A percentile compares a stretch with the other conserved stretches of the same genome.
phyloP scores from a whole-genome alignment of 1,139 yeast species.

The Kurtzmaniella quercitrusa region DNA sequence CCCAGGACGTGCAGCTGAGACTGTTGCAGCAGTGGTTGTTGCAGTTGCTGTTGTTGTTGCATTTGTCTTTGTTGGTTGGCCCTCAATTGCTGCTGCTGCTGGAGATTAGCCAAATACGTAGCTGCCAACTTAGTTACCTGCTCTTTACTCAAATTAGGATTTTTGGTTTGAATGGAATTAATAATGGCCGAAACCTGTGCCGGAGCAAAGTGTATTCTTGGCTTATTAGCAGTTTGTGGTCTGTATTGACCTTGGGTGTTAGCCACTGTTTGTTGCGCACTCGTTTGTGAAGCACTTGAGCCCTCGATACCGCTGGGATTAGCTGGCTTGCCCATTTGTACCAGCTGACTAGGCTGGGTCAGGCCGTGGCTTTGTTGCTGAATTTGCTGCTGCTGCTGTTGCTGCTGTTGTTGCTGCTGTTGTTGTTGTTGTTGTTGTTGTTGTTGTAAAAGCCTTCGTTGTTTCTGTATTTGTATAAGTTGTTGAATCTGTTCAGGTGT shows the following conservation, averaged over 20 bases:
- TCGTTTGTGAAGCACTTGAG: not conserved
- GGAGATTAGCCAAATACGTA: conserved; percentile 58
- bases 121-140: conserved; percentile 74
- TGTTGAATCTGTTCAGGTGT: conserved; percentile 56
- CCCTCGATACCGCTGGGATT: not conserved
- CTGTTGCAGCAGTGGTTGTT: conserved; percentile 15
- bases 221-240: conserved; percentile 20
- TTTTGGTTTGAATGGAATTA: conserved; percentile 63
- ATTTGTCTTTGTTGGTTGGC: conserved; percentile 14
- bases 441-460: conserved; percentile 46
- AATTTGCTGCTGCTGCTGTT: conserved; percentile 13
- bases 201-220: conserved; percentile 48
- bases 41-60: conserved; percentile 14
- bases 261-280: not conserved
- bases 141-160: conserved; percentile 65
- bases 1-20: conserved; percentile 12
- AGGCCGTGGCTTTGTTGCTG: conserved; percentile 5
- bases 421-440: conserved; percentile 20
- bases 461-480: conserved; percentile 48
- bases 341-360: not conserved
- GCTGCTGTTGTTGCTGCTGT: conserved; percentile 9
- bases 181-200: conserved; percentile 70
- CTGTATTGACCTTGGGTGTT: conserved; percentile 6
- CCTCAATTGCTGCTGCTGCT: conserved; percentile 44
- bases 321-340: conserved; percentile 3